Evolutionary conservation across 177 flowering plant species (phyloP).

Genomic region (Vitis hybrid): DNA sequence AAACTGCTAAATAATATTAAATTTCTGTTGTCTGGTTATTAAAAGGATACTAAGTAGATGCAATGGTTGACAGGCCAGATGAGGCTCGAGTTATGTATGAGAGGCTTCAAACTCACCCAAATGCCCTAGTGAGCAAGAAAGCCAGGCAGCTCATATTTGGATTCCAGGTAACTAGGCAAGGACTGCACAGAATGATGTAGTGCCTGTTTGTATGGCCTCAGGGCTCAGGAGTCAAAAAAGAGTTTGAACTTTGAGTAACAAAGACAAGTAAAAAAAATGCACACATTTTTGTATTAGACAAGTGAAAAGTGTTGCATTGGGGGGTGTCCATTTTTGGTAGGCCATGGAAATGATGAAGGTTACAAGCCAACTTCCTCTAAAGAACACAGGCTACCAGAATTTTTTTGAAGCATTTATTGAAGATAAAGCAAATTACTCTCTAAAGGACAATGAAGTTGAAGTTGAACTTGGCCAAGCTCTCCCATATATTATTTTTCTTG

Average conservation of each 20-base stretch:
- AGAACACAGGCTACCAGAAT: conserved; percentile 49
- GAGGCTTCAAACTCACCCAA: conserved; percentile 84
- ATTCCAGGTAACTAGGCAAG: conserved; percentile 56
- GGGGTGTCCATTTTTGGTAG: conserved; percentile 31
- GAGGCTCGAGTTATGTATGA: conserved; percentile 82
- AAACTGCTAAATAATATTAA: not conserved
- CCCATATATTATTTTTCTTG: too few relatives aligned
- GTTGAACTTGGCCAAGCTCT: too few relatives aligned
- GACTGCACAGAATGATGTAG: too few relatives aligned
- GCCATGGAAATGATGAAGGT: conserved; percentile 94
- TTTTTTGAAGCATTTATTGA: conserved; percentile 80
- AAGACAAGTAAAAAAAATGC: too few relatives aligned
- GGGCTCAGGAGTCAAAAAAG: too few relatives aligned
- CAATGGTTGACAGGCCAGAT: conserved; percentile 43
- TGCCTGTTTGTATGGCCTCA: too few relatives aligned
- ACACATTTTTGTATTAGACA: too few relatives aligned
- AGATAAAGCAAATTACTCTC: conserved; percentile 42
- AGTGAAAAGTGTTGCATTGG: not conserved
- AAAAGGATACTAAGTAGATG: not conserved
- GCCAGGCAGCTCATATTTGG: conserved; percentile 70
- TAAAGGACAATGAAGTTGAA: too few relatives aligned
- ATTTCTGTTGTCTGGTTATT: conserved; percentile 1
- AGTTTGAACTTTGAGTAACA: too few relatives aligned
- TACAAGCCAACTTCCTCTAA: conserved; percentile 31
- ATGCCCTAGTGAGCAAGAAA: conserved; percentile 68